Evolutionary conservation across 805 yeast genomes (phyloP).

Genomic region (Wickerhamiella qilinensis): DNA sequence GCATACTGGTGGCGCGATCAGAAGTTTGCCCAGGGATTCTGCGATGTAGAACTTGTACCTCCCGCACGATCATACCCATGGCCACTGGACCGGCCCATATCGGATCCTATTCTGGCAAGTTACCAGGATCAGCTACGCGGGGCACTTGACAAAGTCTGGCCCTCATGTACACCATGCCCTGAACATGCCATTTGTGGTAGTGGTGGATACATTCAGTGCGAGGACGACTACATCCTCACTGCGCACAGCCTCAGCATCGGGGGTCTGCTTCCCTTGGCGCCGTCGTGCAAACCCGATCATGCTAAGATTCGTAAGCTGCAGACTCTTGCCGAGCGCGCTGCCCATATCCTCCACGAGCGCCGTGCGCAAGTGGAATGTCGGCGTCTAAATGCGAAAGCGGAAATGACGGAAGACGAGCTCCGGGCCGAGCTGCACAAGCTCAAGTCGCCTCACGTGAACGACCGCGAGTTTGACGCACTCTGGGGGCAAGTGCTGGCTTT

Average conservation of each 20-base stretch:
- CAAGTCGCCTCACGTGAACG: constrained; percentile 17
- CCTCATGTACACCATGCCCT: constrained; percentile 67
- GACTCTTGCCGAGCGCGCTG: constrained; percentile 48
- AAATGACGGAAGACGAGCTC: constrained; percentile 21
- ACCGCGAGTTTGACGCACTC: constrained; percentile 55
- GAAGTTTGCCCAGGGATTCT: constrained; percentile 9
- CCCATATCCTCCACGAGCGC: constrained; percentile 47
- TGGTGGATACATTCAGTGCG: constrained; percentile 46
- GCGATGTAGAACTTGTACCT: constrained; percentile 6
- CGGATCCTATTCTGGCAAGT: neutral
- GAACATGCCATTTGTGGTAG: constrained; percentile 60
- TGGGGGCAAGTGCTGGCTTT: constrained; percentile 53
- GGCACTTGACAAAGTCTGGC: constrained; percentile 33
- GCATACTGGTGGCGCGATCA: constrained; percentile 6
- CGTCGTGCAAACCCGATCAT: constrained; percentile 59
- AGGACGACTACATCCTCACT: constrained; percentile 40
- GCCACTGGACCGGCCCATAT: constrained; percentile 3
- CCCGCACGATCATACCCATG: constrained; percentile 8
- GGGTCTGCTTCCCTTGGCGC: constrained; percentile 45
- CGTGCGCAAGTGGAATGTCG: constrained; percentile 54
- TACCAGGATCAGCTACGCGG: constrained; percentile 1
- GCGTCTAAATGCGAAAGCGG: constrained; percentile 20
- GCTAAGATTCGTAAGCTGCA: constrained; percentile 50
- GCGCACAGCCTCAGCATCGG: constrained; percentile 39
- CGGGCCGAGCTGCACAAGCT: constrained; percentile 9